A percentile compares a stretch with the other conserved stretches of the same genome.
Conservation (phyloP, 2,329 filamentous ascomycete species). For the Botrytis aclada region DNA sequence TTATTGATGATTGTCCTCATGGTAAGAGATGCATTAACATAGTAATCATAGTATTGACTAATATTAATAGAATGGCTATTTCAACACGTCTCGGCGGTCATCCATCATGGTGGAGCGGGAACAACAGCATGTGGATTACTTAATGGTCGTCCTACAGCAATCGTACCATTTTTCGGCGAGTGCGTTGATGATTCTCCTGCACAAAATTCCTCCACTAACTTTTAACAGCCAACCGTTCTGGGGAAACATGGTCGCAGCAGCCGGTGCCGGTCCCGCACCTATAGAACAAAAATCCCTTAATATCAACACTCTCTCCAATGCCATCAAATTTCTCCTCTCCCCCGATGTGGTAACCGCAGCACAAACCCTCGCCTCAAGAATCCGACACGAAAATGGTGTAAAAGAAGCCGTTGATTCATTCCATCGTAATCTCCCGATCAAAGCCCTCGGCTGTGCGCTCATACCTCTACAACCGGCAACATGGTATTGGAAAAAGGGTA, state of each 20-base stretch:
- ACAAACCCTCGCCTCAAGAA: slow-evolving; percentile 56
- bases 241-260: slow-evolving; percentile 64
- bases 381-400: slow-evolving; percentile 57
- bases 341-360: slow-evolving; percentile 58
- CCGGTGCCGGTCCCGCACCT: slow-evolving; percentile 62
- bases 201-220: not conserved
- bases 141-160: slow-evolving; percentile 66
- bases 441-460: slow-evolving; percentile 58
- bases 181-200: not conserved
- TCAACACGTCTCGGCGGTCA: slow-evolving; percentile 49
- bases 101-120: slow-evolving; percentile 12
- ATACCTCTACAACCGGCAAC: slow-evolving; percentile 47
- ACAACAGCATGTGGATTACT: slow-evolving; percentile 69
- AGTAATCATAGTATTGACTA: too few relatives aligned
- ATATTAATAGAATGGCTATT: slow-evolving; percentile 60
- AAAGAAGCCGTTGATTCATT: slow-evolving; percentile 56
- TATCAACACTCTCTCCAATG: slow-evolving; percentile 61
- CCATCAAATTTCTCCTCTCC: slow-evolving; percentile 64
- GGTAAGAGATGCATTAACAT: slow-evolving; percentile 33
- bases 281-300: slow-evolving; percentile 67
- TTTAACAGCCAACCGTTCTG: slow-evolving; percentile 61
- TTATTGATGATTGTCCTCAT: slow-evolving; percentile 71
- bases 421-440: slow-evolving; percentile 58
- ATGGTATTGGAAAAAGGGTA: slow-evolving; percentile 42
- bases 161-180: slow-evolving; percentile 69